A percentile compares a stretch with the other conserved stretches of the same genome.
Conservation (phyloP, 495 filamentous ascomycete species). For the Chaetomium tenue region DNA sequence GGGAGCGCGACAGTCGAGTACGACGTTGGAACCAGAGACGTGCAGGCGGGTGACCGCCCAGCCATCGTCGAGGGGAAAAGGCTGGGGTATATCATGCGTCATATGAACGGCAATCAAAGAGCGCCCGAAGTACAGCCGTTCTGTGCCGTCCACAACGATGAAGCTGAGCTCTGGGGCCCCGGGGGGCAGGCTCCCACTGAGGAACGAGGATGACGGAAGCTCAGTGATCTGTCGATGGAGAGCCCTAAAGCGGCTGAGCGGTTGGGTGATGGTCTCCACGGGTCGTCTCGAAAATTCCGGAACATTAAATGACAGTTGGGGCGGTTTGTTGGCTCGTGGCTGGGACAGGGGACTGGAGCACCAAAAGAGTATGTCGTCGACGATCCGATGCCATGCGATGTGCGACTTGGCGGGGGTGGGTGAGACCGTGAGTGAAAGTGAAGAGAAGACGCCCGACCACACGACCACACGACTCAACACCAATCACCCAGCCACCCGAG, state of each 20-base stretch:
- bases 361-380: not conserved
- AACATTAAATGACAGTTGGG: not conserved
- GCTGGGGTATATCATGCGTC: constrained; percentile 25
- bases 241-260: not conserved
- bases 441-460: too few species aligned
- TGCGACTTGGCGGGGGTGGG: not conserved
- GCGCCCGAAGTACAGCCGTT: constrained; percentile 40
- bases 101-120: constrained; percentile 43
- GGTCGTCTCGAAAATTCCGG: constrained; percentile 12
- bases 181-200: too few species aligned
- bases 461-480: too few species aligned
- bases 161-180: constrained; percentile 20
- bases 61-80: not conserved
- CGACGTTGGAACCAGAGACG: constrained; percentile 20
- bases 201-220: constrained; percentile 11
- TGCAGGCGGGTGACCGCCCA: constrained; percentile 1
- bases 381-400: not conserved
- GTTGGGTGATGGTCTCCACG: not conserved
- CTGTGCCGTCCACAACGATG: constrained; percentile 18
- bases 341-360: not conserved
- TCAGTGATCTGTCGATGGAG: not conserved
- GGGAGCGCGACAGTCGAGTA: constrained; percentile 22
- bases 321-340: not conserved
- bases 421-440: too few species aligned
- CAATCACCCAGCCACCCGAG: not conserved